Conservation (phyloP, 345 rosid genomes). For the Eutrema heterophyllum region DNA sequence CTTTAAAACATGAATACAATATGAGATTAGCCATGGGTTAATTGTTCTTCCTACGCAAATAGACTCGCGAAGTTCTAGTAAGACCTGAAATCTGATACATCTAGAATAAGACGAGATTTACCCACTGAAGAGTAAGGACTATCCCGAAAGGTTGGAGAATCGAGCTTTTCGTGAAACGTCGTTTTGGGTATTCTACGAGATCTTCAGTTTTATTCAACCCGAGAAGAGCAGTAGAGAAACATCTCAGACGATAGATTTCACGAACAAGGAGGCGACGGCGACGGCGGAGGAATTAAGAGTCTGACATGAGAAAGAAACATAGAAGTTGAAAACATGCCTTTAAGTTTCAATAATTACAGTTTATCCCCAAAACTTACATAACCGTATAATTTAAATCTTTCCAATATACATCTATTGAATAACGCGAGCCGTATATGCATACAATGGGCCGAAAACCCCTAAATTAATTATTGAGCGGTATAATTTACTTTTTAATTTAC, state of each 20-base stretch:
- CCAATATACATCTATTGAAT: no score
- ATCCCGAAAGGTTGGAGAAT: not conserved
- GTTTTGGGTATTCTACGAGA: not conserved
- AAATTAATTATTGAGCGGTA: no score
- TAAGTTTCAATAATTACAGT: not conserved
- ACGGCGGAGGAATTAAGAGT: not conserved
- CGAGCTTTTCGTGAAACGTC: not conserved
- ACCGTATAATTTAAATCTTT: no score
- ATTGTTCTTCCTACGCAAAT: not conserved
- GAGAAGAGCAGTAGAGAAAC: not conserved
- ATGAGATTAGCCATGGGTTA: not conserved
- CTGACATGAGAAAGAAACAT: not conserved
- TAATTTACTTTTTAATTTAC: no score
- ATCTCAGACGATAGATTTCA: not conserved
- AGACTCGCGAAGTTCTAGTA: not conserved
- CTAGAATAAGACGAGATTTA: not conserved
- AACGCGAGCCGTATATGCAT: no score
- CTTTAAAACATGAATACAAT: not conserved
- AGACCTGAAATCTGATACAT: not conserved
- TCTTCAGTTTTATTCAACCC: not conserved
- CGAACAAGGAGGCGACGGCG: not conserved
- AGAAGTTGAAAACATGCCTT: not conserved
- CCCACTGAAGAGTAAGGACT: not conserved
- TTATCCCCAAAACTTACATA: not conserved
- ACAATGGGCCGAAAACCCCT: no score